Conservation (phyloP, 1,284 basidiomycete genomes). For the Chalciporus piperatoides region DNA sequence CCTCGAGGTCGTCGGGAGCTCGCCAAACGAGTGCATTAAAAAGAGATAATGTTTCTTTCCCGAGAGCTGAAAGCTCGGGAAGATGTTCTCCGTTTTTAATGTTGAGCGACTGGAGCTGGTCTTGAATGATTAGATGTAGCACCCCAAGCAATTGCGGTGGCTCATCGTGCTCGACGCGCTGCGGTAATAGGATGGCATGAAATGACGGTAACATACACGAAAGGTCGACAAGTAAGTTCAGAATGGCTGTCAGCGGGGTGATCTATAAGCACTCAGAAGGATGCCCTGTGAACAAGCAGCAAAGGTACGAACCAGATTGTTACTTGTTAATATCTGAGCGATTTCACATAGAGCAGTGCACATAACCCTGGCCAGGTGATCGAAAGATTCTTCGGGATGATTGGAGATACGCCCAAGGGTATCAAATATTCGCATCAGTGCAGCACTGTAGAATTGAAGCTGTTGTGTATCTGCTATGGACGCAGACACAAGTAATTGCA, state of each 20-base stretch:
- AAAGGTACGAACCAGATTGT: constrained; percentile 39
- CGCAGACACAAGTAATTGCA: constrained; percentile 53
- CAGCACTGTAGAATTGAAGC: constrained; percentile 37
- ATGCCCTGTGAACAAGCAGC: constrained; percentile 1
- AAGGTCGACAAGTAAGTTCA: constrained; percentile 50
- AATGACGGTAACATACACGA: constrained; percentile 50
- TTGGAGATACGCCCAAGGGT: constrained; percentile 42
- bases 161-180: constrained; percentile 21
- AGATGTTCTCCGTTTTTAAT: constrained; percentile 22
- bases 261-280: constrained; percentile 36
- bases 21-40: constrained; percentile 54
- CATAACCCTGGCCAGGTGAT: constrained; percentile 28
- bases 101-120: constrained; percentile 36
- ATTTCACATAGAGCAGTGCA: constrained; percentile 40
- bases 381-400: constrained; percentile 35
- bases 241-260: constrained; percentile 43
- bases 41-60: constrained; percentile 43
- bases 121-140: constrained; percentile 41
- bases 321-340: constrained; percentile 33
- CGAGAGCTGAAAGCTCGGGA: constrained; percentile 33
- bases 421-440: constrained; percentile 46
- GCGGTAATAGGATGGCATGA: constrained; percentile 37
- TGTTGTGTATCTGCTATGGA: constrained; percentile 30
- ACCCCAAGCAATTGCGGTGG: constrained; percentile 38
- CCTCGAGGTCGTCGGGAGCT: constrained; percentile 40